A percentile compares a stretch with the other conserved stretches of the same genome.
Evolutionary conservation across 139 green algal species (phyloP).

Genomic region (Chlamydomonas sp.): DNA sequence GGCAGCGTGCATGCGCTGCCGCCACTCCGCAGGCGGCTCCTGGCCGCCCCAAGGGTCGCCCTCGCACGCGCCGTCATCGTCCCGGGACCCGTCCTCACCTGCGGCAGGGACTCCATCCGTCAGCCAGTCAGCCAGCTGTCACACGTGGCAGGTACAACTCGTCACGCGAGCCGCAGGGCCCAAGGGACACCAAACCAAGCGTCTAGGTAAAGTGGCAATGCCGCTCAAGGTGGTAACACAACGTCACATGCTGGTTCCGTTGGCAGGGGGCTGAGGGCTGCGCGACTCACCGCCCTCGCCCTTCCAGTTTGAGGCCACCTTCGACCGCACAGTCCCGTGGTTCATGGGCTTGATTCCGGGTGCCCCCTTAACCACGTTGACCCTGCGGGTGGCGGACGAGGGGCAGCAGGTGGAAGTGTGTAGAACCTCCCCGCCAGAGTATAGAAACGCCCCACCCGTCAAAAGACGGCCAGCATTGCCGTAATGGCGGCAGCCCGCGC

Average conservation of each 20-base stretch:
- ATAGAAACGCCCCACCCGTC: no score
- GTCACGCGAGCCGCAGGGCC: neutral
- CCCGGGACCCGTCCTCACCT: neutral
- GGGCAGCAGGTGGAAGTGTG: neutral
- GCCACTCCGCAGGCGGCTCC: conserved; percentile 18
- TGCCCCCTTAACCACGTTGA: conserved; percentile 15
- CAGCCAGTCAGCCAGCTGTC: neutral
- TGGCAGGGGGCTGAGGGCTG: neutral
- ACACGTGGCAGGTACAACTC: neutral
- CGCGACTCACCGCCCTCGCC: neutral
- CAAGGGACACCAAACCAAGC: neutral
- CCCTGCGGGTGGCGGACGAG: neutral
- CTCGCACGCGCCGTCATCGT: neutral
- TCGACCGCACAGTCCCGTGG: conserved; percentile 8
- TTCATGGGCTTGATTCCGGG: conserved; percentile 28
- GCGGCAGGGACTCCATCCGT: neutral
- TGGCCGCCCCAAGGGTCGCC: neutral
- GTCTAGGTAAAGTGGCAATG: neutral
- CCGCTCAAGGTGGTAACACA: neutral
- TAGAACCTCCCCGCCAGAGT: no score
- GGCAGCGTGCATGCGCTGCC: conserved; percentile 35
- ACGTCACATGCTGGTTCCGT: neutral
- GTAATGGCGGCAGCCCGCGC: no score
- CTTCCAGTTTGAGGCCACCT: conserved; percentile 23
- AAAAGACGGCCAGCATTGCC: no score